Evolutionary conservation across 176 grass and related monocot species (phyloP), one percentile per base, ranked within the genome.

Genomic region (Melocanna baccifera): DNA sequence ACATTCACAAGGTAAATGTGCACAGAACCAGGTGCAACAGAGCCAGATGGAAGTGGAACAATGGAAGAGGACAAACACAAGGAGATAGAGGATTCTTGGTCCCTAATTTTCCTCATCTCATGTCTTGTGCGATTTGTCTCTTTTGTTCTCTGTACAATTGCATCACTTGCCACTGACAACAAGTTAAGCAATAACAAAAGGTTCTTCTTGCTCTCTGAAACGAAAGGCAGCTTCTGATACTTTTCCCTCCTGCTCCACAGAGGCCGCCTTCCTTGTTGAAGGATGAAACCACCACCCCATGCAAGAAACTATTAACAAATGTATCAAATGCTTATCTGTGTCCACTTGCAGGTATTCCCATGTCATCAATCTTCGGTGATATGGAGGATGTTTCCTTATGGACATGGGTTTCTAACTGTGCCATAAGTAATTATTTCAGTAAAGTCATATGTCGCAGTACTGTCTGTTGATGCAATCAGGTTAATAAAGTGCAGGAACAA

Each of bases 101-200:
- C 75, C 80, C 29, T 65, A 90, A 74, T 90, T 69, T 68, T 66
- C 72, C 75, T 55, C 77, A 25, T 68, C 51, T 61, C n/a, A 61
- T 91, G 62, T 64, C 73, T 80, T 83, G 86, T n/a, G 68, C 46
- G 68, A 69, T 80, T 70, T 90, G 77, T 87, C 75, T 74, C 71
- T 22, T 76, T 88, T 28, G 43, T 50, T 86, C 74, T 81, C 77
- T 78, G 58, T 61, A 32, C 65, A 89, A 25, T 92, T 84, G 81
- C 92, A 86, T 92, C 90, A 94, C 58, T 94, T 89, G 86, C 34
- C 86, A 77, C 75, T 74, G 40, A 63, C 67, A 91, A 91, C 74
- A 94, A 91, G 94, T 81, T 89, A 94, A 89, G 66, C 80, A 79
- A 83, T 71, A 78, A 42, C 34, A 76, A 41, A 86, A 83, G 82